Evolutionary conservation across 1,284 basidiomycete species (phyloP), one percentile per base, ranked within the genome.

Genomic region (Phlebopus sp.): DNA sequence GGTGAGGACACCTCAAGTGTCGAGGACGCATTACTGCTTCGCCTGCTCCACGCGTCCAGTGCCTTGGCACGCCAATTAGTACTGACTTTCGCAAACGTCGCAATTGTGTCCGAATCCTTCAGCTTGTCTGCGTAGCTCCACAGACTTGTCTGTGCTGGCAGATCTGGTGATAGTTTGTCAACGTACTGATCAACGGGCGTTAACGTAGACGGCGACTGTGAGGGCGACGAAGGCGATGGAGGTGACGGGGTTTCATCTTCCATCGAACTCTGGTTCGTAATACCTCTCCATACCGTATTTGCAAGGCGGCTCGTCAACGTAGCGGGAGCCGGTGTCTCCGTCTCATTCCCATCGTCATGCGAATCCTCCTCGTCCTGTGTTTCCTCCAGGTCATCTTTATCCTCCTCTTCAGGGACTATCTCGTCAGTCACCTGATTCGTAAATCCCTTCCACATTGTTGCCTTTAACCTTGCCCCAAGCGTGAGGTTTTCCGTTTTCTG

Each of bases 101-200:
- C 86, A 30, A 81, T 74, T 4, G 86, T 70, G 58, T 89, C 84
- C 2, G 85, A 87, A 46, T 86, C 81, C 58, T 78, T 84, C 11
- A 90, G 59, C 59, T 82, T 87, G 57, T 79, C 84, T 0, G 87
- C 84, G 59, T 89, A 90, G 35, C 67, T 64, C 84, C 84, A 86
- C 4, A 87, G 54, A 46, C 69, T 70, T 10, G 73, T 44, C 39
- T 57, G 44, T 17, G 21, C 48, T 39, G 55, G 46, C 42, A 34
- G 49, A 30, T 23, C 15, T 30, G 38, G 32, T 46, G 51, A 18
- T 37, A 37, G 47, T 32, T 47, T 39, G 23, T 53, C 46, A 19
- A 41, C 30, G 5, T 58, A 42, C 36, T 54, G 44, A 21, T 46
- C 45, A 15, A 41, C 36, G 21, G 55, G 54, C 5, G 61, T 54